A percentile compares a stretch with the other conserved stretches of the same genome.
These are phyloP conservation scores for Baorangia bicolor DNA, from an alignment of 768 basidiomycete genomes.

Conservation along the genomic window DNA sequence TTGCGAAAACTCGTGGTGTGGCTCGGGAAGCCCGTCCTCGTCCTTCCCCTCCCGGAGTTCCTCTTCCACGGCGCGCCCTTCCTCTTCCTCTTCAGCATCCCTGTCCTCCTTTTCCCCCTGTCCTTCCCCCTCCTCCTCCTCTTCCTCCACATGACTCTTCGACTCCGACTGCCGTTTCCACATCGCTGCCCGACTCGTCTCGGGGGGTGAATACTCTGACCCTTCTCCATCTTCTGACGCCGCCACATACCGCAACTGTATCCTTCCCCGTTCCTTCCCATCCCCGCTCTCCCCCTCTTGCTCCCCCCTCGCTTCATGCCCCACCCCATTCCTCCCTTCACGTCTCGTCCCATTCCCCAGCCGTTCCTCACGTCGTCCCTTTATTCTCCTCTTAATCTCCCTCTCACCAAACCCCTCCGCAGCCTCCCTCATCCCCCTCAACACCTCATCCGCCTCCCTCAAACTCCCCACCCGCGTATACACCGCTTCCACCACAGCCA, in stretches of 20 bases:
- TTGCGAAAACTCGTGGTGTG: constrained; percentile 14
- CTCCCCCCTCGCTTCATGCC: background rate
- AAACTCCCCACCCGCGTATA: constrained; percentile 37
- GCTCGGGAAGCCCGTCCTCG: background rate
- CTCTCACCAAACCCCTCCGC: constrained; percentile 31
- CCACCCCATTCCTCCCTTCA: background rate
- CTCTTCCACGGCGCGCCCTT: constrained; percentile 12
- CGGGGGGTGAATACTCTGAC: constrained; percentile 28
- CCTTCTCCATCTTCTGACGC: constrained; percentile 13
- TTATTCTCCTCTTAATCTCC: constrained; percentile 9
- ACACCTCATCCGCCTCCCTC: constrained; percentile 37
- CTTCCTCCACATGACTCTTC: background rate
- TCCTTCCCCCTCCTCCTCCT: background rate
- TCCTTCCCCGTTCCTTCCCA: background rate
- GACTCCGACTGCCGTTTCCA: constrained; percentile 22
- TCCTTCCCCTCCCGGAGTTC: background rate
- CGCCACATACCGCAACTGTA: constrained; percentile 10
- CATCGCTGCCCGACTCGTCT: constrained; percentile 27
- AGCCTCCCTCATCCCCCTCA: constrained; percentile 38
- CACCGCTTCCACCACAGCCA: constrained; percentile 41
- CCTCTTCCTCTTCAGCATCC: constrained; percentile 1
- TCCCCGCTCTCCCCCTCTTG: background rate
- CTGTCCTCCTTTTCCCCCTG: background rate
- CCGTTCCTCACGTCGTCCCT: no score
- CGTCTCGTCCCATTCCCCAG: no score